Percentiles rank a stretch among this genome's conserved stretches.
Evolutionary conservation across 208 protist species (phyloP).

Genomic region (Willaertia magna): DNA sequence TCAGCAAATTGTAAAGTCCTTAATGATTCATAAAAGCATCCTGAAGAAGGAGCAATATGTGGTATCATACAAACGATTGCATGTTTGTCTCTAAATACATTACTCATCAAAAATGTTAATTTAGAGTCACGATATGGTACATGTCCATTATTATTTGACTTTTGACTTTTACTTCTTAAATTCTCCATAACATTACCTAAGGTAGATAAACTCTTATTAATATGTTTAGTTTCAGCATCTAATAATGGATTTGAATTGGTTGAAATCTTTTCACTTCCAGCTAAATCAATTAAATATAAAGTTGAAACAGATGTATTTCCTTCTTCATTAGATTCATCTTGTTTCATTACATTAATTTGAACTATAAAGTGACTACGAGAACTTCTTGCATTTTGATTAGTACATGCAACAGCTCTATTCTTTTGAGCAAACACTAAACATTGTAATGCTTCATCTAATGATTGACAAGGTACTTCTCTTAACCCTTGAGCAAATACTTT

Average conservation of each 20-base stretch:
- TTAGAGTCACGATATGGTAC: conserved; percentile 74
- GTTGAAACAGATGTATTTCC: no score
- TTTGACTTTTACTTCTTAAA: conserved; percentile 44
- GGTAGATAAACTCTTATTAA: not conserved
- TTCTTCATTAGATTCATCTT: not conserved
- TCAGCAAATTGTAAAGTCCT: not conserved
- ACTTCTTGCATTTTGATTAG: conserved; percentile 7
- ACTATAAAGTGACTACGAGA: conserved; percentile 25
- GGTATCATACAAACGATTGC: not conserved
- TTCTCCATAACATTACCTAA: not conserved
- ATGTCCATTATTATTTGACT: conserved; percentile 26
- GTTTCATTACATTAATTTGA: not conserved
- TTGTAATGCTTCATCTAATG: not conserved
- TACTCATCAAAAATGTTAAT: conserved; percentile 54
- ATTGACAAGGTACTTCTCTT: not conserved
- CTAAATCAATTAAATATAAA: conserved; percentile 2
- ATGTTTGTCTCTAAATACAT: not conserved
- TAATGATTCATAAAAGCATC: not conserved
- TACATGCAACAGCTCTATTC: conserved; percentile 4
- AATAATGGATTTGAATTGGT: not conserved
- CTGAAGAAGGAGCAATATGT: not conserved
- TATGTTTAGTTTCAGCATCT: conserved; percentile 32
- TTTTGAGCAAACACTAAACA: not conserved
- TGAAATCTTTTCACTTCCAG: not conserved
- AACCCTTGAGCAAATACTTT: not conserved